Conservation (phyloP, 768 basidiomycete genomes). For the Pisolithus albus region DNA sequence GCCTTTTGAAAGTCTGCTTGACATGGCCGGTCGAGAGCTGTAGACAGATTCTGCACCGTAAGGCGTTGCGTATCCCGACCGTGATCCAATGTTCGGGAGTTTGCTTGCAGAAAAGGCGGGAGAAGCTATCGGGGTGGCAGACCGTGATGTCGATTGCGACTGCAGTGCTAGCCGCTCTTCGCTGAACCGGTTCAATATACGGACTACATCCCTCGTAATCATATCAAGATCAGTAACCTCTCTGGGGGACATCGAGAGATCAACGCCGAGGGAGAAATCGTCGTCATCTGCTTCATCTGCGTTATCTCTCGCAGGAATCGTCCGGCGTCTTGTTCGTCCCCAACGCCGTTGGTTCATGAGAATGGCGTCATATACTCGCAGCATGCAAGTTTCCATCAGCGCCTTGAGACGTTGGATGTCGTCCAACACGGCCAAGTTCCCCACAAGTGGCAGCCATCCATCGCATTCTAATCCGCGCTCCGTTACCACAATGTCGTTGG, state of each 20-base stretch:
- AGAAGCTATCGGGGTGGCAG: slow-evolving; percentile 58
- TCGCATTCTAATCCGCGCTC: slow-evolving; percentile 80
- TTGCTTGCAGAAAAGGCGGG: slow-evolving; percentile 35
- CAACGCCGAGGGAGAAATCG: slow-evolving; percentile 31
- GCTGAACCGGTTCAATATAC: slow-evolving; percentile 64
- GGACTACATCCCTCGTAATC: slow-evolving; percentile 67
- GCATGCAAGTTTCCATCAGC: slow-evolving; percentile 75
- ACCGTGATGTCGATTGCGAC: slow-evolving; percentile 56
- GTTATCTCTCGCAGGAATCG: slow-evolving; percentile 35
- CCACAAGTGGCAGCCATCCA: slow-evolving; percentile 81
- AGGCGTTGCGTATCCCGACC: slow-evolving; percentile 60
- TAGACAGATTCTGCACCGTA: slow-evolving; percentile 36
- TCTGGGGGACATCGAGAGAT: slow-evolving; percentile 50
- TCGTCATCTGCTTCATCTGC: slow-evolving; percentile 53
- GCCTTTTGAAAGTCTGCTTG: slow-evolving; percentile 45
- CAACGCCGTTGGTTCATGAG: slow-evolving; percentile 30
- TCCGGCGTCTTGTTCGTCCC: slow-evolving; percentile 23
- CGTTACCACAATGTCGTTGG: slow-evolving; percentile 64
- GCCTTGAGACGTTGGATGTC: slow-evolving; percentile 76
- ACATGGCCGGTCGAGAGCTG: slow-evolving; percentile 58
- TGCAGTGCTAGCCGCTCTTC: slow-evolving; percentile 54
- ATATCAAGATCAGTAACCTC: slow-evolving; percentile 74
- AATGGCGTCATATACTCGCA: slow-evolving; percentile 88
- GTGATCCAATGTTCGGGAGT: slow-evolving; percentile 31
- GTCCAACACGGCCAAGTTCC: slow-evolving; percentile 67